Conservation (phyloP, 2,329 filamentous ascomycete species). For the Exophiala sp. region DNA sequence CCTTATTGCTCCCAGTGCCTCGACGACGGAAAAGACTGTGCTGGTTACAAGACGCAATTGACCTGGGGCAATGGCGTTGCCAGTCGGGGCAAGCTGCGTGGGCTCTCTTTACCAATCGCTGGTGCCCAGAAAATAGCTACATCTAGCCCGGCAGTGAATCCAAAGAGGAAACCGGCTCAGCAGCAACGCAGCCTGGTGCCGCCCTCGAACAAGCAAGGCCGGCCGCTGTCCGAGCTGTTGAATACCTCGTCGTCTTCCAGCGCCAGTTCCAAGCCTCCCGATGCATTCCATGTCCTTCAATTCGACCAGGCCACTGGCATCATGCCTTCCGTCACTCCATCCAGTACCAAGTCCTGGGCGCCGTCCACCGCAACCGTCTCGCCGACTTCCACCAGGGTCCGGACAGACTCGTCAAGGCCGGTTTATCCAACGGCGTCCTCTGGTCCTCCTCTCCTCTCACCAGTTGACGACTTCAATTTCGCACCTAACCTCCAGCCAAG, state of each 20-base stretch:
- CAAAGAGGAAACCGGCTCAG: constrained; percentile 17
- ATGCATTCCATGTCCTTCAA: background rate
- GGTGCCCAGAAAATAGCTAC: constrained; percentile 36
- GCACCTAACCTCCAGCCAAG: background rate
- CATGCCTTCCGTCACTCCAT: background rate
- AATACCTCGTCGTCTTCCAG: background rate
- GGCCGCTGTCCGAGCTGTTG: background rate
- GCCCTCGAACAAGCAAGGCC: background rate
- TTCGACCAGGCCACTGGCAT: constrained; percentile 7
- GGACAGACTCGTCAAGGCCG: background rate
- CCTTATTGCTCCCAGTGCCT: constrained; percentile 95
- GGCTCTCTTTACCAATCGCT: constrained; percentile 66
- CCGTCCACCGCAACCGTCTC: constrained; percentile 1
- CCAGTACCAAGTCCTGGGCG: constrained; percentile 9
- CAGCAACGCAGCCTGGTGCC: background rate
- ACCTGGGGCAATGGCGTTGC: constrained; percentile 96
- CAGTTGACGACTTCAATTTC: constrained; percentile 3
- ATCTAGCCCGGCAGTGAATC: constrained; percentile 8
- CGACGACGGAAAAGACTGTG: constrained; percentile 85
- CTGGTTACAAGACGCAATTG: constrained; percentile 91
- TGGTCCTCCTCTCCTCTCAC: background rate
- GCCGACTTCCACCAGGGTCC: background rate
- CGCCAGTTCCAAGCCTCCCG: background rate
- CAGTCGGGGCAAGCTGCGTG: constrained; percentile 87
- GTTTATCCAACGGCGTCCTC: background rate